Conservation (phyloP, 306 rosid genomes). For the Mucuna pruriens region DNA sequence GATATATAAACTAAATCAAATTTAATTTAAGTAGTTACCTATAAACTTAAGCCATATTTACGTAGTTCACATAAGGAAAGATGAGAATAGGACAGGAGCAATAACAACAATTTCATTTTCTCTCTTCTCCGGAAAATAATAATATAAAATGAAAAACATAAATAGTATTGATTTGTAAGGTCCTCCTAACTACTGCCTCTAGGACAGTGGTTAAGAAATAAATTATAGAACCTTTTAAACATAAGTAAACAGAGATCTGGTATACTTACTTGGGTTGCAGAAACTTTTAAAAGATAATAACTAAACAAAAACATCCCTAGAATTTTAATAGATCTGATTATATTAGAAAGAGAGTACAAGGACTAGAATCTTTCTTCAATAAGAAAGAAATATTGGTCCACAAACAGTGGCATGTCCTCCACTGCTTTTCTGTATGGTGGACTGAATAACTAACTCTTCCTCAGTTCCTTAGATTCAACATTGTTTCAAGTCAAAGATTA, state of each 20-base stretch:
- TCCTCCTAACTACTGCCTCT: too few relatives aligned
- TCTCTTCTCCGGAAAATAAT: neutral
- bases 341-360: too few relatives aligned
- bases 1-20: neutral
- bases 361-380: slow-evolving; percentile 7
- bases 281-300: too few relatives aligned
- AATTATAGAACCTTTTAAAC: too few relatives aligned
- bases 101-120: slow-evolving; percentile 1
- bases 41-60: slow-evolving; percentile 17
- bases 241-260: too few relatives aligned
- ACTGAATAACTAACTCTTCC: neutral
- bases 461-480: slow-evolving; percentile 2
- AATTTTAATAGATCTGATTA: too few relatives aligned
- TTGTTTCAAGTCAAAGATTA: slow-evolving; percentile 34
- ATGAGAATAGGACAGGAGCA: slow-evolving; percentile 22
- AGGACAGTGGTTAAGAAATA: too few relatives aligned
- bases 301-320: too few relatives aligned
- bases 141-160: neutral
- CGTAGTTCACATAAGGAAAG: slow-evolving; percentile 28
- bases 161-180: neutral
- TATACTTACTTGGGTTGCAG: too few relatives aligned
- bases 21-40: neutral
- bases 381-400: slow-evolving; percentile 10
- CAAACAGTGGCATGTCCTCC: neutral
- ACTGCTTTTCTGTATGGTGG: slow-evolving; percentile 9